These are phyloP conservation scores for Psilocybe tampanensis DNA, from an alignment of 768 basidiomycete species.

Conservation along the genomic window DNA sequence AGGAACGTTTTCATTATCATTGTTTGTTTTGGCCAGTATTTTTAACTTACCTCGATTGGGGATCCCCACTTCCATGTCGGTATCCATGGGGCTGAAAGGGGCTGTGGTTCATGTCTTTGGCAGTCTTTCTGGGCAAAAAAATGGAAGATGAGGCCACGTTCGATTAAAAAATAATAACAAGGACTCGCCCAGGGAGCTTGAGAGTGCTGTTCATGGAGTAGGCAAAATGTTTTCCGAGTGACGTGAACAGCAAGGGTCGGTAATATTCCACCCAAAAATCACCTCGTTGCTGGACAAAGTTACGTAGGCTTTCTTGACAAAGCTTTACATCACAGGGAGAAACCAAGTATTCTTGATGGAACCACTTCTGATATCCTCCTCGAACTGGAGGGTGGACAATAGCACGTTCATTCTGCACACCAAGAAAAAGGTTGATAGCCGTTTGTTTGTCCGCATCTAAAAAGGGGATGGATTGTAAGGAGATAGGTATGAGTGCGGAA, in stretches of 20 bases:
- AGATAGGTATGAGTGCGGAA: neutral
- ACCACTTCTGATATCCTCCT: slow-evolving; percentile 87
- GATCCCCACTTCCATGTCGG: slow-evolving; percentile 24
- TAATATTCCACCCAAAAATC: slow-evolving; percentile 94
- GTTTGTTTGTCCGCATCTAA: slow-evolving; percentile 95
- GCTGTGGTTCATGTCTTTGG: slow-evolving; percentile 67
- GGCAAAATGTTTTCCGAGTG: slow-evolving; percentile 85
- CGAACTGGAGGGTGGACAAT: slow-evolving; percentile 53
- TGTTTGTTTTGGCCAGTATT: too few relatives aligned
- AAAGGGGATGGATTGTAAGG: neutral
- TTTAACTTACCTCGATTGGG: slow-evolving; percentile 34
- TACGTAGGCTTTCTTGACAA: slow-evolving; percentile 60
- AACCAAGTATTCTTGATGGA: slow-evolving; percentile 66
- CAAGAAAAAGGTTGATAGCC: slow-evolving; percentile 97
- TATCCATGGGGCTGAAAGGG: slow-evolving; percentile 72
- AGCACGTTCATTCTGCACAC: slow-evolving; percentile 62
- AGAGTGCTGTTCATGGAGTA: slow-evolving; percentile 91
- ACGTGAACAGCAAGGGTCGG: slow-evolving; percentile 80
- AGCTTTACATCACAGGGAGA: slow-evolving; percentile 68
- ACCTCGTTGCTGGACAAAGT: slow-evolving; percentile 59
- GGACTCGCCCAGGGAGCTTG: slow-evolving; percentile 79
- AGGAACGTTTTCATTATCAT: too few relatives aligned
- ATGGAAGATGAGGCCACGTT: neutral
- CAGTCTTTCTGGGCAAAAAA: slow-evolving; percentile 58
- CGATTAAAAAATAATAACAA: neutral